Conservation (phyloP, 305 asterid species). For the Fraxinus velutina region DNA sequence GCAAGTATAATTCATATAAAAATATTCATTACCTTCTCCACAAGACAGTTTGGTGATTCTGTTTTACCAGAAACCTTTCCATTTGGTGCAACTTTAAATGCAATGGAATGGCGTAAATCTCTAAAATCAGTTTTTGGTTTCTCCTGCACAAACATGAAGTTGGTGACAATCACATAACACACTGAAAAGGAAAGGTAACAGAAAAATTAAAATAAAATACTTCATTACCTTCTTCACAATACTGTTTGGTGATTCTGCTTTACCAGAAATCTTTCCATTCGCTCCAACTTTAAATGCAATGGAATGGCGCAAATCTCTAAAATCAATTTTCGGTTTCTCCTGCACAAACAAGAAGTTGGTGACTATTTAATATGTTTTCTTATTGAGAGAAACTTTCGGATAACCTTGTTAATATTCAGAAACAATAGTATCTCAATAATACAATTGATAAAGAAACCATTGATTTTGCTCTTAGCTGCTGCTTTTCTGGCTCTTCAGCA, state of each 20-base stretch:
- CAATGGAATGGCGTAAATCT: conserved; percentile 26
- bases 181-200: not conserved
- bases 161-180: not conserved
- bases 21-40: conserved; percentile 47
- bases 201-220: not conserved
- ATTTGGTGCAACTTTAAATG: conserved; percentile 32
- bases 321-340: conserved; percentile 39
- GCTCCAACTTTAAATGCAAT: conserved; percentile 29
- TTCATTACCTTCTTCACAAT: conserved; percentile 49
- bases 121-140: conserved; percentile 36
- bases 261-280: conserved; percentile 29
- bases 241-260: conserved; percentile 26
- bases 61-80: conserved; percentile 29
- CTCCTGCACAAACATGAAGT: conserved; percentile 39
- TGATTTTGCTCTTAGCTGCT: conserved; percentile 40
- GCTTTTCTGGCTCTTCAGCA: conserved; percentile 42
- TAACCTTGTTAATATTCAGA: not conserved
- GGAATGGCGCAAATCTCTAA: conserved; percentile 31
- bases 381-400: not conserved
- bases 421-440: not conserved
- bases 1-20: conserved; percentile 1
- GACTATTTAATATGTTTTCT: conserved; percentile 5
- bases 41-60: conserved; percentile 28
- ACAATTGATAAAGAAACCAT: conserved; percentile 39
- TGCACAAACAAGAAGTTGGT: conserved; percentile 30